Evolutionary conservation across 2,329 filamentous ascomycete genomes (phyloP).

Genomic region (Fusarium sp.): DNA sequence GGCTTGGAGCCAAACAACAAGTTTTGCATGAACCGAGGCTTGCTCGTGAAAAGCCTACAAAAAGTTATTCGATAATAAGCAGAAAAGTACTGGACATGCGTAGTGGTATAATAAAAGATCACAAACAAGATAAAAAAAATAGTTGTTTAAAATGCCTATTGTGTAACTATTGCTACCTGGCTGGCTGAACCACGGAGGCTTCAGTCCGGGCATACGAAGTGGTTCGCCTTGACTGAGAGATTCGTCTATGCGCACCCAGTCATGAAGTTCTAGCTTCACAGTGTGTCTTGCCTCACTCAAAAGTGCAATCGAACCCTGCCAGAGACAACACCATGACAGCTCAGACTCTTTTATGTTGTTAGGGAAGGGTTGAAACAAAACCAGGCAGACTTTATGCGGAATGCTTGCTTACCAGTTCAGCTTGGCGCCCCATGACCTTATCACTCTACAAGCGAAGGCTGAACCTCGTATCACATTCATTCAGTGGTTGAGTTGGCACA

Average conservation of each 20-base stretch:
- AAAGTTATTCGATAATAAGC: too few relatives aligned
- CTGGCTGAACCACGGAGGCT: not conserved
- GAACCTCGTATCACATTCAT: not conserved
- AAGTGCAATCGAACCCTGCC: constrained; percentile 6
- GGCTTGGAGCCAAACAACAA: not conserved
- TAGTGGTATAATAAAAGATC: not conserved
- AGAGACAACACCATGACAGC: constrained; percentile 1
- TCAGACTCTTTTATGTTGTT: not conserved
- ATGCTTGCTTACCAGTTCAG: constrained; percentile 19
- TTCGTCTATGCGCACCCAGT: not conserved
- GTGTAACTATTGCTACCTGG: not conserved
- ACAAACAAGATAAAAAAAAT: not conserved
- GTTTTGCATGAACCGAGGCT: not conserved
- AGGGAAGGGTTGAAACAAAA: constrained; percentile 28
- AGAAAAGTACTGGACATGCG: too few relatives aligned
- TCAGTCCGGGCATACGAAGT: not conserved
- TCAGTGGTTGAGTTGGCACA: not conserved
- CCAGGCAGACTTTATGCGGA: constrained; percentile 5
- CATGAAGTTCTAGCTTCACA: constrained; percentile 5
- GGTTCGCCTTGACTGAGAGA: not conserved
- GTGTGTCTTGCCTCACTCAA: not conserved
- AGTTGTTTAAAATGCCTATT: not conserved
- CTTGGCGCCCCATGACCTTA: not conserved
- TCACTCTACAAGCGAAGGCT: not conserved
- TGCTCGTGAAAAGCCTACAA: not conserved